Conservation (phyloP, 2,329 filamentous ascomycete genomes). For the Alternaria metachromatica region DNA sequence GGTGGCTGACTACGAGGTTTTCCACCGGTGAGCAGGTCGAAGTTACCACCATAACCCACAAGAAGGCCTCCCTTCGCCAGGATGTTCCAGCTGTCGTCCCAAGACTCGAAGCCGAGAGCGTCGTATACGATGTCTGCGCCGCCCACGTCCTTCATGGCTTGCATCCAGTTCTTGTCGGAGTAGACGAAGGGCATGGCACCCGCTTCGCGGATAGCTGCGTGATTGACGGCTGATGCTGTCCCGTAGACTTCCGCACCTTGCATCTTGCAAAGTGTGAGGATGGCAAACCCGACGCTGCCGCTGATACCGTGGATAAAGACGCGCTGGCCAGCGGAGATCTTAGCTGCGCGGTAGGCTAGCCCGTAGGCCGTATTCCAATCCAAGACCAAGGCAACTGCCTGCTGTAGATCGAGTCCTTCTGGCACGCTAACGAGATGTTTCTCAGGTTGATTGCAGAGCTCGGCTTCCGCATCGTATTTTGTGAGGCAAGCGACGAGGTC, state of each 20-base stretch:
- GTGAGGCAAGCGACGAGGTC: neutral
- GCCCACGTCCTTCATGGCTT: constrained; percentile 53
- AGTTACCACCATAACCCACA: constrained; percentile 38
- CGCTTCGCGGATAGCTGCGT: neutral
- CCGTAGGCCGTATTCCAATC: constrained; percentile 55
- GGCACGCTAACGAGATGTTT: constrained; percentile 56
- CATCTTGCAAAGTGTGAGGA: constrained; percentile 24
- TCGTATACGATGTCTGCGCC: constrained; percentile 59
- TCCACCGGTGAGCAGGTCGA: constrained; percentile 27
- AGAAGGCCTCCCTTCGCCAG: constrained; percentile 50
- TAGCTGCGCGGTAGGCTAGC: constrained; percentile 42
- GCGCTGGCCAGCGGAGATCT: constrained; percentile 53
- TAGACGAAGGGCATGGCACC: constrained; percentile 47
- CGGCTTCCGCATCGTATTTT: constrained; percentile 43
- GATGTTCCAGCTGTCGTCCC: constrained; percentile 58
- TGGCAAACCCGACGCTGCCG: constrained; percentile 57
- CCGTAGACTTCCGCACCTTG: neutral
- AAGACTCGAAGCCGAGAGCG: constrained; percentile 59
- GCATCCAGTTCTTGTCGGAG: constrained; percentile 59
- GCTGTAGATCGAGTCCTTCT: constrained; percentile 49
- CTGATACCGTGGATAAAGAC: constrained; percentile 61
- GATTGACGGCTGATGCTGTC: neutral
- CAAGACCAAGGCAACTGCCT: constrained; percentile 52
- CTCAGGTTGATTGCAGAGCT: constrained; percentile 56
- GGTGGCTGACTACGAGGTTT: constrained; percentile 23